Evolutionary conservation across 2,329 filamentous ascomycete genomes (phyloP).

Genomic region (Cercospora citrullina): DNA sequence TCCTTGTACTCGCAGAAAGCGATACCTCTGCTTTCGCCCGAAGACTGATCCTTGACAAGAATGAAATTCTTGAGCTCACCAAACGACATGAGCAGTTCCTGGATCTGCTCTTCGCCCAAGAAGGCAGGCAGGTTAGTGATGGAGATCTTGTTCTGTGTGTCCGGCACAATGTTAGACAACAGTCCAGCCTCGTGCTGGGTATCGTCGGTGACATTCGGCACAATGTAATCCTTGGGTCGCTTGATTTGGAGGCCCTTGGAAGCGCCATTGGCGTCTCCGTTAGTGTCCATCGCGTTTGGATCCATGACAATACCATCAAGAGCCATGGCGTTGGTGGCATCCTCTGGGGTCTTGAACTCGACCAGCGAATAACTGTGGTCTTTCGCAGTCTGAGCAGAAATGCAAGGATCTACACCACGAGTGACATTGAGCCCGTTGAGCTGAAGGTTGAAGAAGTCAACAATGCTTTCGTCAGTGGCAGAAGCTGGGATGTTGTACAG

Average conservation of each 20-base stretch:
- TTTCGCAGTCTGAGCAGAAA: conserved; percentile 76
- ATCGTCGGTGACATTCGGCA: conserved; percentile 75
- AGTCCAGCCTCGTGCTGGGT: conserved; percentile 72
- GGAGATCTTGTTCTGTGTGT: conserved; percentile 93
- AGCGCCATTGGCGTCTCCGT: conserved; percentile 56
- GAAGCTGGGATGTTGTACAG: conserved; percentile 76
- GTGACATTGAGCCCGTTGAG: conserved; percentile 95
- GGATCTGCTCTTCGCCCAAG: conserved; percentile 86
- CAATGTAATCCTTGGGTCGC: conserved; percentile 95
- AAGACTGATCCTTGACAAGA: conserved; percentile 80
- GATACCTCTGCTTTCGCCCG: conserved; percentile 80
- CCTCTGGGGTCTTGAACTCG: conserved; percentile 84
- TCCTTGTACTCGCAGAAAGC: conserved; percentile 96
- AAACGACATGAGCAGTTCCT: conserved; percentile 85
- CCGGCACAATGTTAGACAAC: conserved; percentile 77
- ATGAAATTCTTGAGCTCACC: conserved; percentile 91
- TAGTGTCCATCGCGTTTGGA: conserved; percentile 57
- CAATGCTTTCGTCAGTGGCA: conserved; percentile 72
- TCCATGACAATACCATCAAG: conserved; percentile 88
- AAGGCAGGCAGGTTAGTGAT: conserved; percentile 86
- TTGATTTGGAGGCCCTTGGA: conserved; percentile 68
- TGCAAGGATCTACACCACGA: conserved; percentile 78
- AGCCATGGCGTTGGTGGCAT: conserved; percentile 88
- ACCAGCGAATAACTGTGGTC: conserved; percentile 80
- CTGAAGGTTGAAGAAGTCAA: conserved; percentile 92